These are phyloP conservation scores for Penicillium sp. DNA, from an alignment of 2,329 filamentous ascomycete genomes.

Conservation along the genomic window DNA sequence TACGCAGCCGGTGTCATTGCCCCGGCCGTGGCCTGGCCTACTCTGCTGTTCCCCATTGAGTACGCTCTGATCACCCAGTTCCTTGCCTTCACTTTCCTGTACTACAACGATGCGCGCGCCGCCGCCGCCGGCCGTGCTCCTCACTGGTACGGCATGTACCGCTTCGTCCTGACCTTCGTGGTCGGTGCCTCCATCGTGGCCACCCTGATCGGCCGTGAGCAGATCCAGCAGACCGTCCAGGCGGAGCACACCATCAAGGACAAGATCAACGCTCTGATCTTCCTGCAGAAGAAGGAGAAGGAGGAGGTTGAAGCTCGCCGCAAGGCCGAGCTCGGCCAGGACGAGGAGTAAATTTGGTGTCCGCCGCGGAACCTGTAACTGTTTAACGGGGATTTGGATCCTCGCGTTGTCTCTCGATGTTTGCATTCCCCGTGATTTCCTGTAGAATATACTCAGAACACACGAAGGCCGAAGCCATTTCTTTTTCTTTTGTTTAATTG, in stretches of 20 bases:
- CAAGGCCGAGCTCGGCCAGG: slow-evolving; percentile 28
- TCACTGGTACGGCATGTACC: slow-evolving; percentile 82
- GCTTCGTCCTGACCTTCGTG: slow-evolving; percentile 87
- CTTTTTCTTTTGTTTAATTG: slow-evolving; percentile 27
- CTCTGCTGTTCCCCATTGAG: slow-evolving; percentile 77
- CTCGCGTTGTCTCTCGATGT: slow-evolving; percentile 21
- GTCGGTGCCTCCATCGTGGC: slow-evolving; percentile 79
- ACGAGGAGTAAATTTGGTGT: slow-evolving; percentile 33
- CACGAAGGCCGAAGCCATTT: slow-evolving; percentile 29
- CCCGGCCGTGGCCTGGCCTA: slow-evolving; percentile 84
- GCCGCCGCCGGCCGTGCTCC: slow-evolving; percentile 75
- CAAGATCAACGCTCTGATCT: slow-evolving; percentile 54
- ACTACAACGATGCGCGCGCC: slow-evolving; percentile 78
- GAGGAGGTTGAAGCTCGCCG: slow-evolving; percentile 43
- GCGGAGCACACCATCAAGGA: slow-evolving; percentile 44
- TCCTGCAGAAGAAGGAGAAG: slow-evolving; percentile 47
- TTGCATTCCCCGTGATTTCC: slow-evolving; percentile 32
- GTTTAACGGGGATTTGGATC: neutral
- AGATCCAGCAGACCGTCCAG: slow-evolving; percentile 54
- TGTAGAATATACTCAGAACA: slow-evolving; percentile 38
- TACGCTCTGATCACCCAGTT: slow-evolving; percentile 86
- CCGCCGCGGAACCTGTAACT: neutral
- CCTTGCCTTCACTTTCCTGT: slow-evolving; percentile 76
- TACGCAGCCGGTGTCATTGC: slow-evolving; percentile 81
- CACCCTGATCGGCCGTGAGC: slow-evolving; percentile 77